Evolutionary conservation across 2,329 filamentous ascomycete species (phyloP), one percentile per base, ranked within the genome.

Genomic region (Sarocladiaceae sp.): DNA sequence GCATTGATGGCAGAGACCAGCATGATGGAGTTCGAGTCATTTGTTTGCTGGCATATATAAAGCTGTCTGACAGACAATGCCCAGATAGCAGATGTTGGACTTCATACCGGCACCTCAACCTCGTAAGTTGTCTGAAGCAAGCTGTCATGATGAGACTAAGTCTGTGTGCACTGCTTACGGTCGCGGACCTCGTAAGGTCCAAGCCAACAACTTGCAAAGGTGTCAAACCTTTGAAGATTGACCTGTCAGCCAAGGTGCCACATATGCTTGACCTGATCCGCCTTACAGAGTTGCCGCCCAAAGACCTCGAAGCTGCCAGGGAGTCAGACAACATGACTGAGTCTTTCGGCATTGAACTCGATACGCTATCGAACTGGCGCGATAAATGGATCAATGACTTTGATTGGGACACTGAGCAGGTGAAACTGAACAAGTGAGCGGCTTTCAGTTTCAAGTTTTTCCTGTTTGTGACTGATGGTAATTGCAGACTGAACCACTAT

Each of bases 341-440:
- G 35, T 11, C 35, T 17, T 18, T 10, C n/a, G n/a, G 35, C 10
- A 37, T 37, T 7, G 18, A 17, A 12, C n/a, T 37, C 10, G n/a
- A 17, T 7, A 37, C 10, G 35, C 35, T 37, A 10, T 37, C 35
- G 10, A 37, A 18, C 18, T 7, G 6, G 11, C 11, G 35, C 35
- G 11, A 31, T 37, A 6, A 37, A 31, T 61, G 58, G 59, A 23
- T 54, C 2, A 28, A 33, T 3, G 26, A 55, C 13, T 60, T 61
- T 39, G 51, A 57, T 28, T 61, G 59, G 59, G 36, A 56, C 2
- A 35, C 18, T 11, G 59, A 61, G 35, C 49, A 61, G 31, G 29
- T 50, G 12, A 36, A 52, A 0, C 29, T 61, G 5, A 61, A 61
- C 44, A 54, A 35, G 59, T 59, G 31, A 33, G 49, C 22, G 10